Evolutionary conservation across 306 rosid genomes (phyloP), one percentile per base, ranked within the genome.

Genomic region (Biancaea sappan): DNA sequence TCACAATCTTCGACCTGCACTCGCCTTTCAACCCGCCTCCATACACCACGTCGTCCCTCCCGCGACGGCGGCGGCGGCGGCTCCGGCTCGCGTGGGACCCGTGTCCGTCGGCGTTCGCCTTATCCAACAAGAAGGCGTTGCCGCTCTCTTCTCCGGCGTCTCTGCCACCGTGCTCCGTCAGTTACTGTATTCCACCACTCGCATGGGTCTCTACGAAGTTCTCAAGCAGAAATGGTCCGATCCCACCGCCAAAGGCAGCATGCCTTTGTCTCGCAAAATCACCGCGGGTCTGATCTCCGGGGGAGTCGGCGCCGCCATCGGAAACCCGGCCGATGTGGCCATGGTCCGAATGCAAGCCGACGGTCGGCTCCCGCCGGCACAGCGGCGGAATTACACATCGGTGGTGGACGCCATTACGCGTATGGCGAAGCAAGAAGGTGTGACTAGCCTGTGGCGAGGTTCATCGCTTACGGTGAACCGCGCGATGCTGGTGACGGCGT

Each of bases 261-360:
- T 91, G 79, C 88, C 94, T 6, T 79, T 91, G 1, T 2, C 13
- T 0, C 28, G 84, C 0, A 91, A 91, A 38, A 88, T 91, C 31
- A 75, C 74, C 22, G 94, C 93, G 0, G 96, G 96, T 0, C 76
- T 91, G 0, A 78, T 91, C 15, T 89, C 96, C 40, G 96, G 96
- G 0, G 93, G 79, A 0, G 0, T 88, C 8, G 96, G 94, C 0
- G 94, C 93, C 0, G 86, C 86, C 1, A 62, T 91, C 0, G 93
- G 96, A 0, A 91, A 91, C 66, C 96, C 96, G 0, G 96, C 93
- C 6, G 93, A 91, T 37, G 93, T 91, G 0, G 90, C 96, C 32
- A 91, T 91, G 93, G 96, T 91, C 0, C 57, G 96, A 5, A 91
- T 91, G 93, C 96, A 91, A 56, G 93, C 93, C 28, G 93, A 88